Evolutionary conservation across 257 asterid species (phyloP).

Genomic region (Fraxinus americana): DNA sequence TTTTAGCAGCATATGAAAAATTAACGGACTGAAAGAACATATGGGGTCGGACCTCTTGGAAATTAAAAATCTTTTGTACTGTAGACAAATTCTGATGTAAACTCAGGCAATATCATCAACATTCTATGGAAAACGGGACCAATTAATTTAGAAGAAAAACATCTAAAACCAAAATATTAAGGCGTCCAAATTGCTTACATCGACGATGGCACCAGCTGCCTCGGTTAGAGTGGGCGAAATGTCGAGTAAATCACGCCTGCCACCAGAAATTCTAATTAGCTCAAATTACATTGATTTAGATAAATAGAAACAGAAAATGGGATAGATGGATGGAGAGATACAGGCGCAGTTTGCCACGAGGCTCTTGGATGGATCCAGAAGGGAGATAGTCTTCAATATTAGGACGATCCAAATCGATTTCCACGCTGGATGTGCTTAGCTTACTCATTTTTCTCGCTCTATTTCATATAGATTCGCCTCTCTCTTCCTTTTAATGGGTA

Average conservation of each 20-base stretch:
- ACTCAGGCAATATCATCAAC: background rate
- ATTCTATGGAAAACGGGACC: background rate
- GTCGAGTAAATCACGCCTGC: conserved; percentile 90
- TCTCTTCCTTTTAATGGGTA: background rate
- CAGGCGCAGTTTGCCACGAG: conserved; percentile 80
- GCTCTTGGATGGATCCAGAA: conserved; percentile 81
- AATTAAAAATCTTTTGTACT: background rate
- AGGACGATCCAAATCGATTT: conserved; percentile 92
- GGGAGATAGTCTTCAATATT: conserved; percentile 91
- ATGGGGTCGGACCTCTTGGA: too few relatives aligned
- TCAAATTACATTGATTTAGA: background rate
- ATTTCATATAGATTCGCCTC: background rate
- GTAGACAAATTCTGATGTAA: background rate
- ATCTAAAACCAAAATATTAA: background rate
- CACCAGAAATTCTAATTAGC: background rate
- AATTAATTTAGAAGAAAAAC: background rate
- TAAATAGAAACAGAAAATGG: background rate
- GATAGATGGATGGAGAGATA: conserved; percentile 18
- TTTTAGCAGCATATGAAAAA: background rate
- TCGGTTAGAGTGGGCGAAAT: conserved; percentile 92
- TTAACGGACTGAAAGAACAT: too few relatives aligned
- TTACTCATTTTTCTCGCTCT: conserved; percentile 35
- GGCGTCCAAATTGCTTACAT: conserved; percentile 47
- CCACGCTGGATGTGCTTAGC: conserved; percentile 59
- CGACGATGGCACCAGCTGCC: conserved; percentile 98